Percentiles rank a stretch among this genome's conserved stretches.
phyloP scores from a whole-genome alignment of 1,284 basidiomycete species.

The Ustilago lituana region DNA sequence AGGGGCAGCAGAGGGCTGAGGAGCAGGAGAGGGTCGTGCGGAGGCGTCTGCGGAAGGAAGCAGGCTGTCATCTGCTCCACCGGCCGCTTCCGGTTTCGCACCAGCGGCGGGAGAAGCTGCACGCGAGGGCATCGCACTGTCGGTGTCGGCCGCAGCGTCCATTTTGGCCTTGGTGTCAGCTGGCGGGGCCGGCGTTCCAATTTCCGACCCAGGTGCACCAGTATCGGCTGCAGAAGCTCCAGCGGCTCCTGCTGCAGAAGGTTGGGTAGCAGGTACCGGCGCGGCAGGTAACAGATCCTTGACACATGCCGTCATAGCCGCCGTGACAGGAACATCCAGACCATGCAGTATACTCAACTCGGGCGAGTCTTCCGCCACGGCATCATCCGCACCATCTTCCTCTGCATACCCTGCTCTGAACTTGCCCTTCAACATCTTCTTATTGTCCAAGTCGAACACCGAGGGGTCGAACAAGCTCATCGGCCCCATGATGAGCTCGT shows the following conservation, averaged over 20 bases:
- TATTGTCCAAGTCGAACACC: slow-evolving; percentile 86
- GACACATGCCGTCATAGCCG: slow-evolving; percentile 57
- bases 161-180: slow-evolving; percentile 8
- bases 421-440: slow-evolving; percentile 68
- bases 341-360: slow-evolving; percentile 28
- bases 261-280: slow-evolving; percentile 17
- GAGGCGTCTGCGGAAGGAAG: slow-evolving; percentile 31
- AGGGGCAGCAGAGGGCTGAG: no score
- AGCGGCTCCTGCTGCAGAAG: slow-evolving; percentile 11
- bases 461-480: slow-evolving; percentile 92
- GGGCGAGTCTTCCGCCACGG: slow-evolving; percentile 38
- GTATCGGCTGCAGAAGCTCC: slow-evolving; percentile 19
- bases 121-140: slow-evolving; percentile 26
- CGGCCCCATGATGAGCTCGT: slow-evolving; percentile 93
- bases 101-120: slow-evolving; percentile 17
- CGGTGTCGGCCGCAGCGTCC: not conserved
- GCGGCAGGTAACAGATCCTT: slow-evolving; percentile 48
- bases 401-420: slow-evolving; percentile 15
- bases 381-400: slow-evolving; percentile 52
- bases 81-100: slow-evolving; percentile 4
- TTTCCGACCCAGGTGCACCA: slow-evolving; percentile 19
- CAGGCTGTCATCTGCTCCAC: slow-evolving; percentile 15
- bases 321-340: slow-evolving; percentile 50
- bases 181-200: slow-evolving; percentile 37
- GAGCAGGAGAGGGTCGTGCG: slow-evolving; percentile 37